phyloP scores from a whole-genome alignment of 2,329 filamentous ascomycete species.

The Nothopassalora personata region DNA sequence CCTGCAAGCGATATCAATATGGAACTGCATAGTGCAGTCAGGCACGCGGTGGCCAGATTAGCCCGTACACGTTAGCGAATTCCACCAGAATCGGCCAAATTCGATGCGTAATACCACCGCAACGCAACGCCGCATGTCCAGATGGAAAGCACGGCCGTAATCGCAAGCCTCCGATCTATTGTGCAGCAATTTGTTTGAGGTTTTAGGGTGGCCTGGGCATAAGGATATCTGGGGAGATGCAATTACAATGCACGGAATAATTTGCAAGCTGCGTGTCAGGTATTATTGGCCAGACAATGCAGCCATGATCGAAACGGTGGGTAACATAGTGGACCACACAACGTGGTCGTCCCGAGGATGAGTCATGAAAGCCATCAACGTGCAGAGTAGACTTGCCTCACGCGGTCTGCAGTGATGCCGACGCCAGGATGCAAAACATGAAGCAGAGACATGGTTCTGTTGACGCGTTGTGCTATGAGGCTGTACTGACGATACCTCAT shows the following conservation, averaged over 20 bases:
- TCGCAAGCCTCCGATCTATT: too few relatives aligned
- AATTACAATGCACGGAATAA: too few relatives aligned
- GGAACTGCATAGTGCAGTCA: constrained; percentile 5
- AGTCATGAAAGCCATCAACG: neutral
- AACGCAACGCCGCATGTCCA: too few relatives aligned
- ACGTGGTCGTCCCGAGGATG: neutral
- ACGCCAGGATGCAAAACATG: neutral
- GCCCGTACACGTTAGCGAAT: too few relatives aligned
- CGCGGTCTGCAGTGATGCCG: neutral
- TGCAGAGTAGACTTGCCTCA: neutral
- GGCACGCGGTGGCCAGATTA: too few relatives aligned
- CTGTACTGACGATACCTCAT: constrained; percentile 14
- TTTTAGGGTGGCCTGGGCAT: too few relatives aligned
- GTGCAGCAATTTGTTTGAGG: too few relatives aligned
- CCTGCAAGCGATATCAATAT: neutral
- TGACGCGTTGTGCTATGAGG: constrained; percentile 11
- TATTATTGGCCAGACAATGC: neutral
- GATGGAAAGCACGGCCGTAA: too few relatives aligned
- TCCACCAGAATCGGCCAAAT: too few relatives aligned
- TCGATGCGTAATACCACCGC: too few relatives aligned
- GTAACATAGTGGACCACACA: neutral
- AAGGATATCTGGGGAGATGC: too few relatives aligned
- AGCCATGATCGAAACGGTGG: neutral
- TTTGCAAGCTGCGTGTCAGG: neutral
- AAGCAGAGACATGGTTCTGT: constrained; percentile 6